phyloP scores from a whole-genome alignment of 305 asterid genomes.

The Petunia hybrid region DNA sequence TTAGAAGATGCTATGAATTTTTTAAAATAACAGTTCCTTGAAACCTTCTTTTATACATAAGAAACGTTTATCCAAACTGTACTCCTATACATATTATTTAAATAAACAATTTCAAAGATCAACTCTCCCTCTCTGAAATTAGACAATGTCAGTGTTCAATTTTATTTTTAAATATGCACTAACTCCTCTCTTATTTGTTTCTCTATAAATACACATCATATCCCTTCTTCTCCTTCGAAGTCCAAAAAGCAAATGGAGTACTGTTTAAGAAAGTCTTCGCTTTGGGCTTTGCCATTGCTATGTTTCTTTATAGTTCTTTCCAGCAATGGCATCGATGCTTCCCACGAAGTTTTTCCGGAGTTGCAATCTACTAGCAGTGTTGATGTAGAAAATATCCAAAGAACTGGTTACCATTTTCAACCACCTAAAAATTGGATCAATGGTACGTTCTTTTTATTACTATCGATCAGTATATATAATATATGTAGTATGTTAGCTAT shows the following conservation, averaged over 20 bases:
- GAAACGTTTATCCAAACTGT: background rate
- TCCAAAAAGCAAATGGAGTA: background rate
- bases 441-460: conserved; percentile 36
- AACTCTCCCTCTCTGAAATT: background rate
- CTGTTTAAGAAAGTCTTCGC: background rate
- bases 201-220: background rate
- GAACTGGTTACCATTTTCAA: conserved; percentile 51
- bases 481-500: too few species aligned
- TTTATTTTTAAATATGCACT: background rate
- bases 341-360: conserved; percentile 36
- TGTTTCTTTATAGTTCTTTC: background rate
- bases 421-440: conserved; percentile 49
- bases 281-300: conserved; percentile 10
- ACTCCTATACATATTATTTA: background rate
- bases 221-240: background rate
- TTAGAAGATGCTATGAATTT: too few species aligned
- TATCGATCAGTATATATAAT: background rate
- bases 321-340: conserved; percentile 42
- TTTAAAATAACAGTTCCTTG: too few species aligned
- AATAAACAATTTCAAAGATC: background rate
- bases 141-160: background rate
- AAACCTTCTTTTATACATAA: background rate
- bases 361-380: conserved; percentile 25
- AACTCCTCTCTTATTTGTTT: background rate
- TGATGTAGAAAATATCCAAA: conserved; percentile 27